phyloP scores from a whole-genome alignment of 2,329 filamentous ascomycete species.

The Scedosporium aurantiacum region DNA sequence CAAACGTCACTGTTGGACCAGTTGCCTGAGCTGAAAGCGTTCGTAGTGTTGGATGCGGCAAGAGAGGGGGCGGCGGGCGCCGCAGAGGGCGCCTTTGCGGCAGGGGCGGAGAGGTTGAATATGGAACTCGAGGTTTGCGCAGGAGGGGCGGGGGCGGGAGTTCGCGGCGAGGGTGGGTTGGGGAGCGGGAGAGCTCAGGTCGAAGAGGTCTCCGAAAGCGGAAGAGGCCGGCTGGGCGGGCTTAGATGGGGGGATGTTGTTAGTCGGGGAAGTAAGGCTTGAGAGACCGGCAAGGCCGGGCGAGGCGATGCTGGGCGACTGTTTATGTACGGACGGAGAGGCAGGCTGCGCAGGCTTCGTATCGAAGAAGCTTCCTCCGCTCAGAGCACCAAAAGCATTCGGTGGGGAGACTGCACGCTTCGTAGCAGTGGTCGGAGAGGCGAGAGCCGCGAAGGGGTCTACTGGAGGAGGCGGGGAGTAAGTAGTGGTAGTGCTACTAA shows the following conservation, averaged over 20 bases:
- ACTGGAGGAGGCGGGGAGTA: conserved; percentile 28
- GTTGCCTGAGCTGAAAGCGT: conserved; percentile 26
- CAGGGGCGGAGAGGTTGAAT: conserved; percentile 65
- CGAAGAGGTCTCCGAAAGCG: conserved; percentile 70
- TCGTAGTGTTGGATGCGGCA: conserved; percentile 18
- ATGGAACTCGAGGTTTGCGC: conserved; percentile 48
- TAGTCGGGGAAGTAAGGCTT: conserved; percentile 39
- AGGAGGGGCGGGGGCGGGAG: conserved; percentile 29
- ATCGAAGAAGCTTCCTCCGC: conserved; percentile 79
- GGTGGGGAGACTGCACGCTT: conserved; percentile 22
- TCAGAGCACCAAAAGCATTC: conserved; percentile 38
- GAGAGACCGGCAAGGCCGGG: conserved; percentile 55
- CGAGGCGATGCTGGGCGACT: conserved; percentile 38
- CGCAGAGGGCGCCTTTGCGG: conserved; percentile 30
- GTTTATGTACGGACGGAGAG: conserved; percentile 32
- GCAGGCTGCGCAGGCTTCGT: conserved; percentile 51
- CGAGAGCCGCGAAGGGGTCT: conserved; percentile 53
- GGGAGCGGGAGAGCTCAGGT: conserved; percentile 49
- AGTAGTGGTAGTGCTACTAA: conserved; percentile 19
- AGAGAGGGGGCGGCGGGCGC: conserved; percentile 29
- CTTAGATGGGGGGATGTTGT: conserved; percentile 21
- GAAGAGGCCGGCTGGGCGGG: conserved; percentile 38
- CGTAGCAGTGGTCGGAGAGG: conserved; percentile 19
- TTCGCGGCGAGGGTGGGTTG: background rate
- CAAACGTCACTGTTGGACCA: conserved; percentile 59